Conservation (phyloP, 257 asterid species). For the Leonotis leonurus region DNA sequence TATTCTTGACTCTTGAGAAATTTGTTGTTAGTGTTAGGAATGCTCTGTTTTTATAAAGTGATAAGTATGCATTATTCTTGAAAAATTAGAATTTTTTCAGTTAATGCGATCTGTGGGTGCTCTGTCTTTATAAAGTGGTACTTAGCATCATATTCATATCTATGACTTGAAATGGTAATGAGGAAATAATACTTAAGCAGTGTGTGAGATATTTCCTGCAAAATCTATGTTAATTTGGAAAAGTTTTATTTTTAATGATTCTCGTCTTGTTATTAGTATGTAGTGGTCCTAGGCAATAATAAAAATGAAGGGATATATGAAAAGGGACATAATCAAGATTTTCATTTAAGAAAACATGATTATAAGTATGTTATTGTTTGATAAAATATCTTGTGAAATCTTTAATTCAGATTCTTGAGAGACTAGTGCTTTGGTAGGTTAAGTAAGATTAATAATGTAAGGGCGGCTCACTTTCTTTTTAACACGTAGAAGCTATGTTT, state of each 20-base stretch:
- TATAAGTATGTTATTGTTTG: neutral
- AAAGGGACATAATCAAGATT: neutral
- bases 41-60: neutral
- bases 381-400: neutral
- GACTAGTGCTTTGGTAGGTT: neutral
- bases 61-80: too few relatives aligned
- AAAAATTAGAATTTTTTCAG: too few relatives aligned
- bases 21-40: neutral
- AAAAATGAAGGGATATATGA: too few relatives aligned
- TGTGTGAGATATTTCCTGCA: neutral
- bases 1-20: neutral
- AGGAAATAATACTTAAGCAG: neutral
- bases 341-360: neutral
- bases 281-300: conserved; percentile 12
- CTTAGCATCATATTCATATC: too few relatives aligned
- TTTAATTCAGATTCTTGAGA: neutral
- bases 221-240: neutral
- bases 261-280: neutral
- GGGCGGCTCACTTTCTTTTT: neutral
- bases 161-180: too few relatives aligned
- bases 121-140: too few relatives aligned
- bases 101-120: too few relatives aligned
- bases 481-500: neutral
- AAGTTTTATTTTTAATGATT: neutral
- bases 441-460: neutral